Evolutionary conservation across 805 yeast species (phyloP), one percentile per base, ranked within the genome.

Genomic region (Candida ficus): DNA sequence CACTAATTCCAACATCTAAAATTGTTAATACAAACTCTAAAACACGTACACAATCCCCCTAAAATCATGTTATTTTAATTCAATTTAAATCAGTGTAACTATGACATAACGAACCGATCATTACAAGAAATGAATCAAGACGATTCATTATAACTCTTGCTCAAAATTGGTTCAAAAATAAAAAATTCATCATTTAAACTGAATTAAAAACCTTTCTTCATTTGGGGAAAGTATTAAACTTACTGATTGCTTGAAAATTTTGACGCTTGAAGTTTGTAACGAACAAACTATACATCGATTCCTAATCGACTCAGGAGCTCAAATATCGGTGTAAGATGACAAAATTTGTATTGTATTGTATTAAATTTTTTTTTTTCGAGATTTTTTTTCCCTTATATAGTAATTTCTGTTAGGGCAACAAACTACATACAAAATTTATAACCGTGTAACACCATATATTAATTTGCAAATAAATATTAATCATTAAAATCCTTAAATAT

Each of bases 71-170:
- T n/a, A n/a, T n/a, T n/a, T 26, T 13, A 26, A 26, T 26, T 28
- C 30, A 14, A 28, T 28, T 28, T 16, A 16, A 42, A 50, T 82
- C 90, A 82, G 90, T 82, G 90, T 83, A 83, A 83, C 90, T 83
- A 83, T 83, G 90, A 83, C 91, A 71, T 26, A 69, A 70, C 50
- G 63, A 63, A 58, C 69, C 82, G 76, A 84, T 70, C 71, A 67
- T 74, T 71, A 77, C 78, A 70, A 79, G 72, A 69, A 63, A 64
- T 67, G 33, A 34, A 42, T 48, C 56, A 56, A 42, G 53, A 56
- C 58, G 56, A 46, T 38, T 31, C 38, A 41, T 43, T 46, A 13
- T 29, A 7, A 23, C 36, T 38, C 46, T 44, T 46, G 57, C 48
- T 53, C 57, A 47, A 37, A 36, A n/a, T 26, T 49, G 68, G 66